Conservation (phyloP, 2,329 filamentous ascomycete species). For the Talaromyces sp. region DNA sequence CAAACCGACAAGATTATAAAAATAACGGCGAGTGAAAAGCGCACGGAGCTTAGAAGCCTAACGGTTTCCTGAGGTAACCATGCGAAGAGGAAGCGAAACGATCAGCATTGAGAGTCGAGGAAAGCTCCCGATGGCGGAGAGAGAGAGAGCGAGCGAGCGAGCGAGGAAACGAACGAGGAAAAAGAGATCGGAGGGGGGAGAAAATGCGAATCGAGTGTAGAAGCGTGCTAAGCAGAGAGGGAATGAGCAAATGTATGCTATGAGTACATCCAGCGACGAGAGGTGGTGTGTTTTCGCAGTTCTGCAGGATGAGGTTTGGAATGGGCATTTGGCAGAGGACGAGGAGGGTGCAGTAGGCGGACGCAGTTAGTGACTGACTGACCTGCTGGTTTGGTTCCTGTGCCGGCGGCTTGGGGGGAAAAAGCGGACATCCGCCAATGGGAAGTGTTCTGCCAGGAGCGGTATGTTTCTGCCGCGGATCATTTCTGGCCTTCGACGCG, state of each 20-base stretch:
- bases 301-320: conserved; percentile 2
- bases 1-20: neutral
- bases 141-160: conserved; percentile 13
- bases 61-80: conserved; percentile 34
- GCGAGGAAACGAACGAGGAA: conserved; percentile 12
- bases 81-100: conserved; percentile 30
- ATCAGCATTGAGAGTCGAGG: conserved; percentile 31
- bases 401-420: conserved; percentile 17
- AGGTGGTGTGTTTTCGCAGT: neutral
- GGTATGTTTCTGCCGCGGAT: conserved; percentile 17
- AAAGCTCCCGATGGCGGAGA: conserved; percentile 19
- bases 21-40: conserved; percentile 23
- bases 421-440: conserved; percentile 10
- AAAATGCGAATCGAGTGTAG: conserved; percentile 19
- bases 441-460: conserved; percentile 5
- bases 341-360: conserved; percentile 8
- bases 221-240: neutral
- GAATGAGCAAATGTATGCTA: neutral
- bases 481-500: conserved; percentile 17
- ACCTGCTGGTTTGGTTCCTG: conserved; percentile 15
- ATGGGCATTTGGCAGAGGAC: conserved; percentile 8
- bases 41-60: conserved; percentile 22
- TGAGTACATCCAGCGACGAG: conserved; percentile 6
- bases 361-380: conserved; percentile 5
- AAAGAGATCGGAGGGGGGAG: conserved; percentile 11